A percentile compares a stretch with the other conserved stretches of the same genome.
Conservation (phyloP, 176 grass and related monocot genomes). For the Lolium multiflorum region DNA sequence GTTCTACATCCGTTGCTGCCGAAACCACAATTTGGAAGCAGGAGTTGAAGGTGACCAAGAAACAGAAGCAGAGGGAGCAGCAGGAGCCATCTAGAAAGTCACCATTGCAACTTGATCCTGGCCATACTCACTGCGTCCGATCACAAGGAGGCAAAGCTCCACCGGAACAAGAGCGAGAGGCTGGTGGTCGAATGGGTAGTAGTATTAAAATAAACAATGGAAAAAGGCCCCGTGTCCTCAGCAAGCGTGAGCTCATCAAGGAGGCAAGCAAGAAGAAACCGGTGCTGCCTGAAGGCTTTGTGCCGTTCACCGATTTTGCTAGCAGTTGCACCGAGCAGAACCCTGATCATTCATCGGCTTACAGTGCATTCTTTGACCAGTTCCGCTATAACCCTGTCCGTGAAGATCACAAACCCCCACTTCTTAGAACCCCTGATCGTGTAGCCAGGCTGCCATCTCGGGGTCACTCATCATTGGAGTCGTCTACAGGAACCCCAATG, state of each 20-base stretch:
- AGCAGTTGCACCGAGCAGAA: slow-evolving; percentile 18
- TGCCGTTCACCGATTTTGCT: too few relatives aligned
- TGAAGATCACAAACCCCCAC: neutral
- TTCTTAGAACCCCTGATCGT: neutral
- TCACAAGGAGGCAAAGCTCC: neutral
- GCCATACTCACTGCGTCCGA: neutral
- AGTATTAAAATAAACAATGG: too few relatives aligned
- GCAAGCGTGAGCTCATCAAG: too few relatives aligned
- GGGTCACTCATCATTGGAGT: neutral
- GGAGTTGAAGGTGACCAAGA: neutral
- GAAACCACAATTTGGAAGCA: neutral
- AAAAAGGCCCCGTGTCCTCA: too few relatives aligned
- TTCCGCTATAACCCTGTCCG: slow-evolving; percentile 36
- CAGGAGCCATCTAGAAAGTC: neutral
- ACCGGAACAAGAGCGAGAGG: neutral
- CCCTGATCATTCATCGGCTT: slow-evolving; percentile 6
- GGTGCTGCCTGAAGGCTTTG: too few relatives aligned
- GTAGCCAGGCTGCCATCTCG: neutral
- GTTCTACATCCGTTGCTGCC: neutral
- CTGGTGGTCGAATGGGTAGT: too few relatives aligned
- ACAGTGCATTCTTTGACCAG: slow-evolving; percentile 40
- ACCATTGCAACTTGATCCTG: neutral
- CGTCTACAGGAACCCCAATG: neutral
- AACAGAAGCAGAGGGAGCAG: neutral
- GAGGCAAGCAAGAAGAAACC: too few relatives aligned